Conservation (phyloP, 2,329 filamentous ascomycete genomes). For the Lasiodiplodia sp. region DNA sequence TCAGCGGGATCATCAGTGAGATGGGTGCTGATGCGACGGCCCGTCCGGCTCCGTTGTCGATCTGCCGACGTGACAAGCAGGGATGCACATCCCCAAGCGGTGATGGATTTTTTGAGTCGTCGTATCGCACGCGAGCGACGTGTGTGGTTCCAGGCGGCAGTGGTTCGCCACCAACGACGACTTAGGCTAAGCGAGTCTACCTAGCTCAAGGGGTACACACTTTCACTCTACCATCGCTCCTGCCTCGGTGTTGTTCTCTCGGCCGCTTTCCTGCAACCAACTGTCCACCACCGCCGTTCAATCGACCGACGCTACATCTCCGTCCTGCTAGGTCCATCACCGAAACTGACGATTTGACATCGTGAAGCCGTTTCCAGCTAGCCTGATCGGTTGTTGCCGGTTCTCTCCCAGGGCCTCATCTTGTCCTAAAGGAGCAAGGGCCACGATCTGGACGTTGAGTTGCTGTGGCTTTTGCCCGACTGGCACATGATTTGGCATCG, state of each 20-base stretch:
- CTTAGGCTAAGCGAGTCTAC: neutral
- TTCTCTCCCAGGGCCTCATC: neutral
- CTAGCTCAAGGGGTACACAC: neutral
- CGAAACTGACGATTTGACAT: neutral
- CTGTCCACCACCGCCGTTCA: neutral
- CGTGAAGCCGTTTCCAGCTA: neutral
- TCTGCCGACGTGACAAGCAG: neutral
- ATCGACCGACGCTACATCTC: neutral
- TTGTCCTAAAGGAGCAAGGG: neutral
- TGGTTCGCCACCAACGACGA: neutral
- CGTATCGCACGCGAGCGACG: neutral
- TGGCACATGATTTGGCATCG: neutral
- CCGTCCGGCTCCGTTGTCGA: neutral
- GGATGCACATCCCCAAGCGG: neutral
- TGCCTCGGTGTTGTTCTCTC: neutral
- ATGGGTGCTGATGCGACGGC: neutral
- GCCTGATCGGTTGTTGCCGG: conserved; percentile 5
- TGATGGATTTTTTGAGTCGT: neutral
- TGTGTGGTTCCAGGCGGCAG: neutral
- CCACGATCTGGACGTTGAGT: neutral
- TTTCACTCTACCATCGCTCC: neutral
- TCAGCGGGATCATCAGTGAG: neutral
- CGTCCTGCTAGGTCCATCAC: neutral
- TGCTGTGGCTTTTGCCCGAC: conserved; percentile 1
- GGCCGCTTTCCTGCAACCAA: neutral